These are phyloP conservation scores for Globisporangium splendens DNA, from an alignment of 352 stramenopile genomes.

Conservation along the genomic window DNA sequence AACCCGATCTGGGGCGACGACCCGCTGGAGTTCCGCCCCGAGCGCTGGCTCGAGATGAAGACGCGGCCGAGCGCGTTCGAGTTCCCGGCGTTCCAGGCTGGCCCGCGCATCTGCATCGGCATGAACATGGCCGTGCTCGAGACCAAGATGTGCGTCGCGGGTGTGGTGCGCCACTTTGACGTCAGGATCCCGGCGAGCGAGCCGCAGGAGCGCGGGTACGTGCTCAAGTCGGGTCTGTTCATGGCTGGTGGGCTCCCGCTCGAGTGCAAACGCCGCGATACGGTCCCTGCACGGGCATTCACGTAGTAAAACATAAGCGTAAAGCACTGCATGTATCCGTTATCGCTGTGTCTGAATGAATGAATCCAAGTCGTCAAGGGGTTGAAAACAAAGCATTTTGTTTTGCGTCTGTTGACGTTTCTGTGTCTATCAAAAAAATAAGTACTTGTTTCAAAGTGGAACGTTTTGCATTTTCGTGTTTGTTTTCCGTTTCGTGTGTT, in stretches of 20 bases:
- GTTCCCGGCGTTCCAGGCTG: slow-evolving; percentile 72
- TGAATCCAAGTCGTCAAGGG: background rate
- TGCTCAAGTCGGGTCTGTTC: slow-evolving; percentile 51
- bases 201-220: slow-evolving; percentile 38
- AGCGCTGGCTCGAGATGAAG: slow-evolving; percentile 66
- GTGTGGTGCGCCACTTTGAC: slow-evolving; percentile 38
- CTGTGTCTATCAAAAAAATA: too few relatives aligned
- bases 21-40: slow-evolving; percentile 48
- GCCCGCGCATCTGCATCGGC: slow-evolving; percentile 60
- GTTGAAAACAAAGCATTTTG: background rate
- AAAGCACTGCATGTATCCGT: background rate
- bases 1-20: slow-evolving; percentile 28
- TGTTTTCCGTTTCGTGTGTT: too few relatives aligned
- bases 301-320: background rate
- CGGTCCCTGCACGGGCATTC: background rate
- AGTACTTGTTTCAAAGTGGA: too few relatives aligned
- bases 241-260: slow-evolving; percentile 46
- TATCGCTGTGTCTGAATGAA: background rate
- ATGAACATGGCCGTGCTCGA: slow-evolving; percentile 75
- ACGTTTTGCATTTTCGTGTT: too few relatives aligned
- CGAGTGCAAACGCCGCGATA: slow-evolving; percentile 32
- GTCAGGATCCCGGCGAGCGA: slow-evolving; percentile 39
- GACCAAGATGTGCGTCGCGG: slow-evolving; percentile 55
- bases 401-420: too few relatives aligned
- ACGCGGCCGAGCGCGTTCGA: slow-evolving; percentile 57